Conservation (phyloP, 805 yeast species). For the Candida taoyuanica region DNA sequence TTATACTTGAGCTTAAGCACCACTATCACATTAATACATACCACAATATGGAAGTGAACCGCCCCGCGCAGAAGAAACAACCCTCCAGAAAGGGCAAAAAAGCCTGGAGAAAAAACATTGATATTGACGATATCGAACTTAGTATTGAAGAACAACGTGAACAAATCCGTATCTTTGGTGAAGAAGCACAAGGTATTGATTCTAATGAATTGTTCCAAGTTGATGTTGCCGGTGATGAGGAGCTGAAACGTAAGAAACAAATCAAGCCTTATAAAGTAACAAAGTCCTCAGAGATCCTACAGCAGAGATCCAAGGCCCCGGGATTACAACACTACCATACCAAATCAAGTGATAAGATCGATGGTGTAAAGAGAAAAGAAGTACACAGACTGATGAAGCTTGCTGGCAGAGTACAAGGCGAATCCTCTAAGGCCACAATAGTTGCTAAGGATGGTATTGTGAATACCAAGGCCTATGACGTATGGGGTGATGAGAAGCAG, state of each 20-base stretch:
- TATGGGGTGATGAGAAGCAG: constrained; percentile 53
- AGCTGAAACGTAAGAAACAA: constrained; percentile 33
- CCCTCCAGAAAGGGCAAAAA: constrained; percentile 87
- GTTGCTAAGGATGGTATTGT: constrained; percentile 63
- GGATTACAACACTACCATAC: constrained; percentile 44
- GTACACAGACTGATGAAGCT: constrained; percentile 50
- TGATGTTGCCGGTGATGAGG: constrained; percentile 62
- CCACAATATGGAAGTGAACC: constrained; percentile 34
- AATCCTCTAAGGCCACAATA: constrained; percentile 44
- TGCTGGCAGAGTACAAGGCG: constrained; percentile 69
- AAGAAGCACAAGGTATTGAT: constrained; percentile 33
- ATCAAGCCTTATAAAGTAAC: constrained; percentile 28
- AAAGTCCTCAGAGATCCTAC: constrained; percentile 47
- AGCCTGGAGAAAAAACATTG: constrained; percentile 91
- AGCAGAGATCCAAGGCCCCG: constrained; percentile 72
- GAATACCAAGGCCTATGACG: constrained; percentile 49
- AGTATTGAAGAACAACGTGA: constrained; percentile 70
- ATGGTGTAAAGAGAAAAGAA: constrained; percentile 34
- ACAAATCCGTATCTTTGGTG: constrained; percentile 49
- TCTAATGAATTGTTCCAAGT: constrained; percentile 52
- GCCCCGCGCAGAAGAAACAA: constrained; percentile 62
- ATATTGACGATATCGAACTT: constrained; percentile 70
- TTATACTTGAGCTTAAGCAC: too few relatives aligned
- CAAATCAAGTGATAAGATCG: constrained; percentile 44
- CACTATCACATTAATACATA: too few relatives aligned